Evolutionary conservation across 2,329 filamentous ascomycete genomes (phyloP), one percentile per base, ranked within the genome.

Genomic region (Pseudocercospora fijiensis): DNA sequence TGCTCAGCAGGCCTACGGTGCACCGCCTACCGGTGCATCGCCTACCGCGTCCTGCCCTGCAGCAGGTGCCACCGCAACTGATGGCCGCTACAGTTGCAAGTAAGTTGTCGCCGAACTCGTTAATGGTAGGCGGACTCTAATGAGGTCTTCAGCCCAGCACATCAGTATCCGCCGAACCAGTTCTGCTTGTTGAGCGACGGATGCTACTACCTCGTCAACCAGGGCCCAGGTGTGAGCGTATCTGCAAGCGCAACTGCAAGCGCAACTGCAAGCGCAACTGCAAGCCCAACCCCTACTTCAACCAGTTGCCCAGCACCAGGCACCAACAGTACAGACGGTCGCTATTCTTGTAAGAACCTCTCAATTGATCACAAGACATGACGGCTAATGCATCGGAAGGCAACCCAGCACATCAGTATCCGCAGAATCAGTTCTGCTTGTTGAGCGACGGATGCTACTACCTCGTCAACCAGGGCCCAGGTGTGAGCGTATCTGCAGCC

Each of bases 21-120:
- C 22, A 18, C 22, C 45, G 22, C n/a, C 45, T 49, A 49, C 45
- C 18, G n/a, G n/a, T n/a, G n/a, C 45, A 49, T 49, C 45, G 20
- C 22, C 45, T 9, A 16, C 55, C 4, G 27, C 55, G 4, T 13
- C 55, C 16, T 57, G 55, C 33, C 55, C 55, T 22, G 55, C 55
- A 11, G 30, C 55, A 57, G 55, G 55, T 4, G 24, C 55, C 3
- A 57, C 33, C 5, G 55, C 13, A 33, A 2, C 30, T 13, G 18
- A 58, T 43, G 61, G 61, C 10, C 61, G 56, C n/a, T 63, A 63
- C 61, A 53, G 45, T 30, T 63, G 61, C 61, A 63, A 63, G 61
- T 49, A 18, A 26, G 45, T 49, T 20, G 20, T 24, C 6, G 2
- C 13, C 16, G 20, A 24, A 11, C 0, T 22, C 6, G 1, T 49